Evolutionary conservation across 2,329 filamentous ascomycete species (phyloP), one percentile per base, ranked within the genome.

Genomic region (Diatrype stigma): DNA sequence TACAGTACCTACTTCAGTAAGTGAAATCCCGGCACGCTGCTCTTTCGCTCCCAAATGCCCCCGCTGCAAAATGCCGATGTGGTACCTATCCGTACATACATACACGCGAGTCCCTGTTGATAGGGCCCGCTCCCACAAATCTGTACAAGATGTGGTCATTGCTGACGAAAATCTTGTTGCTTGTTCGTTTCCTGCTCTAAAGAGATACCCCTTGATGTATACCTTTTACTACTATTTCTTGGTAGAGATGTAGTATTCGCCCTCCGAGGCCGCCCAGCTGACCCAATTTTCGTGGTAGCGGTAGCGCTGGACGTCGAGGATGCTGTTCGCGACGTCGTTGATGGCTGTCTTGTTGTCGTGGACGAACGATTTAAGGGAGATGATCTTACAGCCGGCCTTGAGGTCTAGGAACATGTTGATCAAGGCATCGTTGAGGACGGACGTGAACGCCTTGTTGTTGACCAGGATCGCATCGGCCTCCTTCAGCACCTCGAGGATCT

Each of bases 361-460:
- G 14, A 94, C 90, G 66, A 99, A 99, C 1, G 87, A 91, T 72
- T 94, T 95, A 52, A 99, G 79, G 47, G 90, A 96, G 40, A 97
- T 87, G 51, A 99, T 88, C 68, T 88, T 87, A 70, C 89, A 92
- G 2, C 93, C 93, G 49, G 89, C 80, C 71, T 96, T 97, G 56
- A 97, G 76, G 64, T 99, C 94, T 53, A 99, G 75, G 64, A 99
- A 97, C 74, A 96, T 90, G 61, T 90, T 84, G 58, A 93, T 83
- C 44, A 99, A 77, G 55, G 84, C 82, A 64, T 90, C 87, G 70
- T 97, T 99, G 50, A 96, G 81, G 60, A 86, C 80, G 14, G 92
- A 86, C 6, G 87, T 92, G 70, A 99, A 99, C 2, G 91, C 94
- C 71, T 97, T 92, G 72, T 99, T 99, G 75, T 99, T 99, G 62